Base-by-base conservation (phyloP, 345 rosid species). In the Capsella bursapastoris region DNA sequence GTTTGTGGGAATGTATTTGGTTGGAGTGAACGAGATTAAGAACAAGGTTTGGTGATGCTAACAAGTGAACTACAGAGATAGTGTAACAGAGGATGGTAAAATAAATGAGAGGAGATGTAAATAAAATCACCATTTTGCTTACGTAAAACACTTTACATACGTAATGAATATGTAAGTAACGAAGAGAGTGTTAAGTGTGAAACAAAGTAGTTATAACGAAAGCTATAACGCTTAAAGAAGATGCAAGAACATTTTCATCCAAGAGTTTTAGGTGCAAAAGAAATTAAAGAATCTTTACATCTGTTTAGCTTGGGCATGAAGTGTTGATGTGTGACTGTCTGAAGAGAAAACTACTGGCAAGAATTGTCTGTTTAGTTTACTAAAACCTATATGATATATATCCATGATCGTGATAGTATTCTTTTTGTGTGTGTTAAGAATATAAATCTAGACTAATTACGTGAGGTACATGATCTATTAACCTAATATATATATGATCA, bases 1-100 rank as follows among this genome's bases (percentile, higher is more conserved):
- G 38, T 52, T 53, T 2, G 40, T 14, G 28, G 9, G 72, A 6
- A 28, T 68, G 0, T 7, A 55, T 8, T 53, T 53, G 8, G 14
- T 15, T 6, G 27, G 61, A 25, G 29, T 40, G 27, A 27, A 68
- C 32, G 29, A 68, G 62, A 3, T 53, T 51, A 22, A 66, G 49
- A 66, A 66, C 49, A 37, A 66, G 60, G 15, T 10, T 37, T 16
- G 62, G 40, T 9, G 72, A 53, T 53, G 72, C 70, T 11, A 44
- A 49, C 52, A 22, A 40, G 13, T 11, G 16, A 60, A 18, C 9
- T 5, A 18, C 11, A 2, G 32, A 59, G 31, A 5, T 16, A 10
- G 67, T 44, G 22, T 44, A 29, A 44, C 13, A 44, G 13, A 45
- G 68, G 52, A 63, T 43, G 25, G 29, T 2, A 40, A 44, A 27